phyloP scores from a whole-genome alignment of 192 early-diverging fungal genomes.

The Haplosporangium gracile region DNA sequence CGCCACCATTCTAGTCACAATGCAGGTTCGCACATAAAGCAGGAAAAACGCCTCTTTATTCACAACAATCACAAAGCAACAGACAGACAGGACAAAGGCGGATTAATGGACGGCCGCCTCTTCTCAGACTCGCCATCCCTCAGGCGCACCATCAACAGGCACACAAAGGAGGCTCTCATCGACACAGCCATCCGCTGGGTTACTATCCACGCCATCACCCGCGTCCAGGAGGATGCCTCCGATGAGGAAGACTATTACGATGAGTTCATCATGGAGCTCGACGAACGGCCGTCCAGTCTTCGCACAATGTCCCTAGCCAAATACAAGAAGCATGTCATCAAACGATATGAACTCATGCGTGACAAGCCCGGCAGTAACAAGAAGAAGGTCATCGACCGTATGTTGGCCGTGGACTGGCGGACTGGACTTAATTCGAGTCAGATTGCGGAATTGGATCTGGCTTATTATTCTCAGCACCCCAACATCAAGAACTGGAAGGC shows the following conservation, averaged over 20 bases:
- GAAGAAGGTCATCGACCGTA: slow-evolving; percentile 34
- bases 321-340: slow-evolving; percentile 19
- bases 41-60: background rate
- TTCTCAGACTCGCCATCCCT: slow-evolving; percentile 45
- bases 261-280: slow-evolving; percentile 20
- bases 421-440: slow-evolving; percentile 47
- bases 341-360: slow-evolving; percentile 27
- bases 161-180: slow-evolving; percentile 56
- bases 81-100: background rate
- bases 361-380: slow-evolving; percentile 10
- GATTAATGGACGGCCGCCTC: slow-evolving; percentile 14
- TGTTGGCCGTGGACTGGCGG: slow-evolving; percentile 35
- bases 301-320: background rate
- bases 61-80: background rate
- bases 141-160: slow-evolving; percentile 51
- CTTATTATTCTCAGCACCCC: slow-evolving; percentile 50
- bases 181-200: slow-evolving; percentile 50
- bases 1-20: background rate
- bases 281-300: background rate
- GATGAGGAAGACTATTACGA: slow-evolving; percentile 18
- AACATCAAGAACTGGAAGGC: slow-evolving; percentile 55
- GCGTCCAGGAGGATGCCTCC: slow-evolving; percentile 1
- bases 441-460: slow-evolving; percentile 56
- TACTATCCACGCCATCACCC: slow-evolving; percentile 23
- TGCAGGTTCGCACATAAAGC: background rate